A percentile compares a stretch with the other conserved stretches of the same genome.
Conservation (phyloP, 2,329 filamentous ascomycete genomes). For the Colletotrichum godetiae region DNA sequence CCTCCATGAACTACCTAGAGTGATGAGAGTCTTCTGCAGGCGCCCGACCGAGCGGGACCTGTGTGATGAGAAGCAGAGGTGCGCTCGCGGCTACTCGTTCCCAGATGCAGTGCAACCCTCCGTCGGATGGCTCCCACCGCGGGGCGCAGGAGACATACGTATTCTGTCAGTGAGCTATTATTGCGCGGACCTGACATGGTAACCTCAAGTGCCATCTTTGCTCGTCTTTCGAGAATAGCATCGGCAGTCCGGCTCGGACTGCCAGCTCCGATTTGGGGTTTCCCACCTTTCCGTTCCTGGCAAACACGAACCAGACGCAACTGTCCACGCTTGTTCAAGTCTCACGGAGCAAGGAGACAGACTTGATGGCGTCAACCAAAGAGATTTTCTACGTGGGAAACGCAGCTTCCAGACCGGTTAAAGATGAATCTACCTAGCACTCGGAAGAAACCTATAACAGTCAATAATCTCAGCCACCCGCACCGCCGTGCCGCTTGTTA, state of each 20-base stretch:
- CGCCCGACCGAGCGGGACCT: conserved; percentile 8
- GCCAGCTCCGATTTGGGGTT: not conserved
- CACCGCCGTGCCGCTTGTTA: not conserved
- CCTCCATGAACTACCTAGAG: not conserved
- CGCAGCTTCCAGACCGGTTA: conserved; percentile 8
- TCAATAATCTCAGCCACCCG: conserved; percentile 15
- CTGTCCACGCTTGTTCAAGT: not conserved
- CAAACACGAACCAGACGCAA: not conserved
- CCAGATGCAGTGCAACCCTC: conserved; percentile 19
- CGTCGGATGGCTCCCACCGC: conserved; percentile 4
- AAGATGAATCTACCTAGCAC: not conserved
- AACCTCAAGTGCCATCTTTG: not conserved
- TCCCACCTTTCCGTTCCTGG: not conserved
- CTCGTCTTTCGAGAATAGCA: conserved; percentile 9
- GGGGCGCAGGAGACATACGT: conserved; percentile 6
- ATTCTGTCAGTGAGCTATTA: not conserved
- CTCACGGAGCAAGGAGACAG: not conserved
- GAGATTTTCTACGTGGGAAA: not conserved
- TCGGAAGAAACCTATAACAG: not conserved
- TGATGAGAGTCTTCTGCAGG: not conserved
- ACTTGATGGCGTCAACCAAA: not conserved
- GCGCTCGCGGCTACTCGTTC: conserved; percentile 4
- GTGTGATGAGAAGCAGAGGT: conserved; percentile 5
- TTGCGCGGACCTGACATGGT: conserved; percentile 9
- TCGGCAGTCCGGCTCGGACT: not conserved